Conservation (phyloP, 352 stramenopile genomes). For the Globisporangium canariense region DNA sequence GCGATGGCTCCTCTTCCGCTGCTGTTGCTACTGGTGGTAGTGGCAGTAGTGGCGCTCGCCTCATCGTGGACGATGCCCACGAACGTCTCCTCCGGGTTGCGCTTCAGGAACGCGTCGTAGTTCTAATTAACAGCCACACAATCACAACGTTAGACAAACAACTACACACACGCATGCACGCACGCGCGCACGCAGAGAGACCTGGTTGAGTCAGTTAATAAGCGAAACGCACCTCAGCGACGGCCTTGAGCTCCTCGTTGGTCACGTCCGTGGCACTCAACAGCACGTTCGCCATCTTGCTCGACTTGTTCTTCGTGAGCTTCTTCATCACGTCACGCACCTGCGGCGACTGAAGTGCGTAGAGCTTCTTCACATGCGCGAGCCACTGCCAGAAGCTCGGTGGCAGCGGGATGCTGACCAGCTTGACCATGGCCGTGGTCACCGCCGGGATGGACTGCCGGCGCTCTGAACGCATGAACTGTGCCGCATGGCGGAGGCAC, state of each 20-base stretch:
- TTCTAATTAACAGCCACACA: conserved; percentile 23
- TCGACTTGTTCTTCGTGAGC: conserved; percentile 27
- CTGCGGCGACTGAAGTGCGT: conserved; percentile 15
- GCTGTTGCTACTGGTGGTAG: not conserved
- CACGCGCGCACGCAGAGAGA: not conserved
- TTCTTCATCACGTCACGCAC: conserved; percentile 28
- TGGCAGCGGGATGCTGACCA: conserved; percentile 42
- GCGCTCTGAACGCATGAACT: conserved; percentile 56
- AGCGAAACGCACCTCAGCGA: conserved; percentile 37
- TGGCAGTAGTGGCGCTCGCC: not conserved
- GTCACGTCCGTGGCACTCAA: conserved; percentile 44
- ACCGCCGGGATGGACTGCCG: conserved; percentile 37
- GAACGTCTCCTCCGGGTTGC: conserved; percentile 21
- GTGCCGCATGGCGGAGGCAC: conserved; percentile 47
- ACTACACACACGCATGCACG: not conserved
- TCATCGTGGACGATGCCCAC: conserved; percentile 11
- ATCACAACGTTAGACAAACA: not conserved
- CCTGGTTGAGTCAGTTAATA: not conserved
- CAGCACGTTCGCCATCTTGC: conserved; percentile 43
- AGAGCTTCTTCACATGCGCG: conserved; percentile 36
- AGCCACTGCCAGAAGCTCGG: conserved; percentile 47
- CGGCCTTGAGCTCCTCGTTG: conserved; percentile 30
- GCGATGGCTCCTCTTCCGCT: not conserved
- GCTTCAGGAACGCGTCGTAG: conserved; percentile 38
- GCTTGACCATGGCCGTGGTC: conserved; percentile 39